These are phyloP conservation scores for Mortierella sp. DNA, from an alignment of 371 early-diverging fungal species.

Conservation along the genomic window DNA sequence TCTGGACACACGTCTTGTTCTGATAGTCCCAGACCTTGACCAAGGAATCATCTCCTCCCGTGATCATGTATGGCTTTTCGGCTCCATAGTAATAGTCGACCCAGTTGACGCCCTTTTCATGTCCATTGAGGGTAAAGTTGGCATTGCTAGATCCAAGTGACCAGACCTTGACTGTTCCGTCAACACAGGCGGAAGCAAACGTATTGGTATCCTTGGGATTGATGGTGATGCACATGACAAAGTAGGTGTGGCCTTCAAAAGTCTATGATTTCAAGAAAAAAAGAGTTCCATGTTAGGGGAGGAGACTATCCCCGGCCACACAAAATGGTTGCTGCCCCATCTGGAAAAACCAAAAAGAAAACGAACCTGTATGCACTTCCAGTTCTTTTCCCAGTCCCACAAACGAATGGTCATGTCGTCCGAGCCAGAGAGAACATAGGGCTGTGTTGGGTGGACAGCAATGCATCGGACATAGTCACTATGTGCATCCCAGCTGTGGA, in stretches of 20 bases:
- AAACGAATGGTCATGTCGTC: constrained; percentile 99
- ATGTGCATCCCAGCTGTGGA: constrained; percentile 97
- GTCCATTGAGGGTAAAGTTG: constrained; percentile 95
- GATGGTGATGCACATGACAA: constrained; percentile 97
- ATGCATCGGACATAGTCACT: constrained; percentile 98
- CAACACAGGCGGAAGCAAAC: constrained; percentile 95
- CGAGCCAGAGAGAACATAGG: constrained; percentile 92
- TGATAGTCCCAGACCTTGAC: constrained; percentile 99
- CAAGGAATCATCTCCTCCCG: constrained; percentile 91
- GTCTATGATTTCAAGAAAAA: constrained; percentile 67
- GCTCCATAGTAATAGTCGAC: constrained; percentile 96
- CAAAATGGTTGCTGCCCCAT: too few relatives aligned
- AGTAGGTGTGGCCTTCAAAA: constrained; percentile 98
- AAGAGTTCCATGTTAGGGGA: too few relatives aligned
- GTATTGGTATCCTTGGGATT: constrained; percentile 98
- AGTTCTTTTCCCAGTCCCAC: constrained; percentile 99
- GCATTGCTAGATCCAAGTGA: constrained; percentile 83
- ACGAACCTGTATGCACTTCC: constrained; percentile 91
- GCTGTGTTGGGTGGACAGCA: constrained; percentile 96
- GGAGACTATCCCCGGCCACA: too few relatives aligned
- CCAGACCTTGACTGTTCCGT: constrained; percentile 95
- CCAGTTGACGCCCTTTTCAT: constrained; percentile 94
- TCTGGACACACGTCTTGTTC: constrained; percentile 97
- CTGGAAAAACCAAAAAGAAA: too few relatives aligned
- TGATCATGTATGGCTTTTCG: constrained; percentile 95